phyloP scores from a whole-genome alignment of 2,329 filamentous ascomycete species.

The Xylaria sp. region DNA sequence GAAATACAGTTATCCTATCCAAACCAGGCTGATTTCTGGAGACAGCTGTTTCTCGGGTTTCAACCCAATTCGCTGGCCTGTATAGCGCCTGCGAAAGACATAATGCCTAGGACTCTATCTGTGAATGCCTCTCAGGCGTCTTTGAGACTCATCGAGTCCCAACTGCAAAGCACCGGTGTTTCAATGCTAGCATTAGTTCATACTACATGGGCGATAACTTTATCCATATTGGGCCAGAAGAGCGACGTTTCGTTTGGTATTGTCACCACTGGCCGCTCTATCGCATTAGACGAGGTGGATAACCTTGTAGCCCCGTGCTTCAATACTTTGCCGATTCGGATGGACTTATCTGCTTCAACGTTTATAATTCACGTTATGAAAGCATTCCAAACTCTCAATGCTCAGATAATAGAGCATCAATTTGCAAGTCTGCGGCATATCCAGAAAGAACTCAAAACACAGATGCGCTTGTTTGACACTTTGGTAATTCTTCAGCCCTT shows the following conservation, averaged over 20 bases:
- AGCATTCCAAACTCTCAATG: constrained; percentile 65
- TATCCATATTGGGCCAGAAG: constrained; percentile 61
- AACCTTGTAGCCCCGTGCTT: constrained; percentile 87
- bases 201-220: constrained; percentile 70
- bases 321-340: constrained; percentile 80
- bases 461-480: constrained; percentile 74
- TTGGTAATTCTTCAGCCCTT: constrained; percentile 79
- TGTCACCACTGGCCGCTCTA: constrained; percentile 77
- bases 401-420: constrained; percentile 69
- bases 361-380: constrained; percentile 64
- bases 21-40: constrained; percentile 71
- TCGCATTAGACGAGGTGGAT: constrained; percentile 69
- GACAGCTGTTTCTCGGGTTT: constrained; percentile 57
- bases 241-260: constrained; percentile 85
- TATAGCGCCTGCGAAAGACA: constrained; percentile 4
- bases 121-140: constrained; percentile 32
- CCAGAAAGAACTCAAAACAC: constrained; percentile 56
- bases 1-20: constrained; percentile 57
- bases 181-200: constrained; percentile 74
- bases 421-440: constrained; percentile 76
- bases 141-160: constrained; percentile 53
- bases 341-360: constrained; percentile 53
- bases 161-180: constrained; percentile 58
- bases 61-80: constrained; percentile 35
- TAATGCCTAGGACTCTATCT: constrained; percentile 20